A percentile compares a stretch with the other conserved stretches of the same genome.
Evolutionary conservation across 768 basidiomycete genomes (phyloP).

Genomic region (Tylopilus rubrobrunneus): DNA sequence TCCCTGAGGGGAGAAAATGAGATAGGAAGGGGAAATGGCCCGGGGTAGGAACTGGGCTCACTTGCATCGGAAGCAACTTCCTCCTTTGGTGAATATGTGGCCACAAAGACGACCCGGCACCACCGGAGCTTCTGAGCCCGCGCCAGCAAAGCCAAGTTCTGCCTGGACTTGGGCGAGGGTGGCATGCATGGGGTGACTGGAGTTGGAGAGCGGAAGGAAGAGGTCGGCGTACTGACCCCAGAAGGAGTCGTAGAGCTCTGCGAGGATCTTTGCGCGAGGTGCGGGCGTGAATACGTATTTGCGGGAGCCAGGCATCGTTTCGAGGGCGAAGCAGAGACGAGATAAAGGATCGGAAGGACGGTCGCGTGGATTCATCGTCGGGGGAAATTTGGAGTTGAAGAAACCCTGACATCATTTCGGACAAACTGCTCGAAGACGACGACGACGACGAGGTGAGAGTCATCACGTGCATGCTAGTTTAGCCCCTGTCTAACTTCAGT

Average conservation of each 20-base stretch:
- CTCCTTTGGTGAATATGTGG: slow-evolving; percentile 85
- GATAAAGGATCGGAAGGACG: slow-evolving; percentile 59
- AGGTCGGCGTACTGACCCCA: slow-evolving; percentile 73
- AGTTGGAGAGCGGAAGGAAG: slow-evolving; percentile 65
- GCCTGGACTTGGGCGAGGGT: slow-evolving; percentile 71
- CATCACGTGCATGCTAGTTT: slow-evolving; percentile 1
- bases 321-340: slow-evolving; percentile 70
- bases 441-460: too few species aligned
- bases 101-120: slow-evolving; percentile 73
- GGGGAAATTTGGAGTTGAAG: slow-evolving; percentile 47
- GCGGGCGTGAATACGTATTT: slow-evolving; percentile 74
- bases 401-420: slow-evolving; percentile 39
- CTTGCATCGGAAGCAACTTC: slow-evolving; percentile 94
- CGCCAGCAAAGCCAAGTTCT: slow-evolving; percentile 51
- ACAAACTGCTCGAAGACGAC: neutral
- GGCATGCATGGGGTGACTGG: slow-evolving; percentile 57
- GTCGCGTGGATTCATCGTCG: slow-evolving; percentile 54
- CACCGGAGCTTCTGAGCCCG: slow-evolving; percentile 55
- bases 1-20: slow-evolving; percentile 50
- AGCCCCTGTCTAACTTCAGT: neutral
- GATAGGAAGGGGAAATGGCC: neutral
- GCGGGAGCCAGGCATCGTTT: slow-evolving; percentile 75
- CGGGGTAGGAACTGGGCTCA: slow-evolving; percentile 38
- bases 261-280: slow-evolving; percentile 76
- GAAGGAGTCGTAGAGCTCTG: slow-evolving; percentile 77